phyloP scores from a whole-genome alignment of 2,329 filamentous ascomycete genomes.

The Trichoderma sp. region DNA sequence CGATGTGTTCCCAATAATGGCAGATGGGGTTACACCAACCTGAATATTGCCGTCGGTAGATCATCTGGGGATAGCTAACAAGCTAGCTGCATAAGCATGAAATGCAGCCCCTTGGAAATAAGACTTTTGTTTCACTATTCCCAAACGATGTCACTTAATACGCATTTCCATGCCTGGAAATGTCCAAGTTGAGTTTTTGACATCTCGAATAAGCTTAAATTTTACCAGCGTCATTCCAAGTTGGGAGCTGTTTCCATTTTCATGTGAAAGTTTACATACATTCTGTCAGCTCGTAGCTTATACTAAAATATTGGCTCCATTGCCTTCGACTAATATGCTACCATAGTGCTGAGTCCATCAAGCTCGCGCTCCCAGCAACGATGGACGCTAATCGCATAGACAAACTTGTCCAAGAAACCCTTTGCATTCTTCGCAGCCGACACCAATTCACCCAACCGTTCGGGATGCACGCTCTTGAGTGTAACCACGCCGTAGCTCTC shows the following conservation, averaged over 20 bases:
- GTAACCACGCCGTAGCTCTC: slow-evolving; percentile 81
- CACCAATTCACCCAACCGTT: slow-evolving; percentile 62
- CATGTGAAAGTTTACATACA: neutral
- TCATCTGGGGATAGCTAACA: neutral
- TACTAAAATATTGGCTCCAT: neutral
- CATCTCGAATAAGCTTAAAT: neutral
- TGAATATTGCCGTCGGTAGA: neutral
- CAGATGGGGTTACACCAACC: neutral
- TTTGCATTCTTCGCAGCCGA: slow-evolving; percentile 66
- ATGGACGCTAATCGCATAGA: slow-evolving; percentile 69
- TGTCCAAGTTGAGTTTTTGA: neutral
- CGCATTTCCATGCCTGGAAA: neutral
- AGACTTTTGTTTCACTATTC: neutral
- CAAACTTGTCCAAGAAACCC: slow-evolving; percentile 71
- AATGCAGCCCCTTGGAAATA: neutral
- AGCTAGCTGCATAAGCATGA: neutral
- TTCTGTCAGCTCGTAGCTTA: neutral
- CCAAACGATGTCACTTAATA: neutral
- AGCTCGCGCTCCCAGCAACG: slow-evolving; percentile 73
- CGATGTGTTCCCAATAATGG: neutral
- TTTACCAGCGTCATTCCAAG: neutral
- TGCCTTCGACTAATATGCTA: slow-evolving; percentile 59
- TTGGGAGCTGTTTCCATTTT: neutral
- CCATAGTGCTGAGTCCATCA: slow-evolving; percentile 64
- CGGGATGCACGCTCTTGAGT: slow-evolving; percentile 52